Percentiles rank a stretch among this genome's conserved stretches.
phyloP scores from a whole-genome alignment of 805 yeast species.

The Cyberlindnera nakhonratchasimensis region DNA sequence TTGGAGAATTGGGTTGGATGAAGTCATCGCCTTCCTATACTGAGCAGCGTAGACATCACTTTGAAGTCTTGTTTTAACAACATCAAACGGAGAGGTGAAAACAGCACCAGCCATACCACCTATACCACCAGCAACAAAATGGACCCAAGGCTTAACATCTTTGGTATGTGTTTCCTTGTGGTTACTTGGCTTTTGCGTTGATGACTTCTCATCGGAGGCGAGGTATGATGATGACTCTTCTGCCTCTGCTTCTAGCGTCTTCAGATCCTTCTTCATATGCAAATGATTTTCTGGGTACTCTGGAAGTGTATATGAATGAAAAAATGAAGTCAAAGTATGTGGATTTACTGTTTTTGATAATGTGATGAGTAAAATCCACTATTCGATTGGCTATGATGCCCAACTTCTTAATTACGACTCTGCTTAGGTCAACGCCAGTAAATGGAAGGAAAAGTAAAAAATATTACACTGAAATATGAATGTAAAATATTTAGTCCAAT shows the following conservation, averaged over 20 bases:
- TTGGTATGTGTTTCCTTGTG: constrained; percentile 27
- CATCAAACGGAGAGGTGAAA: constrained; percentile 91
- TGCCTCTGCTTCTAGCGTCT: constrained; percentile 47
- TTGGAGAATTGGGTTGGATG: constrained; percentile 38
- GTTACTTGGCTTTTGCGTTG: constrained; percentile 38
- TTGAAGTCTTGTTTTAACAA: constrained; percentile 92
- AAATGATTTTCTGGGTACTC: not conserved
- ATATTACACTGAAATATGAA: too few species aligned
- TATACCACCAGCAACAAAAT: constrained; percentile 85
- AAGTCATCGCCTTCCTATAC: constrained; percentile 36
- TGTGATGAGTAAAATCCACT: constrained; percentile 19
- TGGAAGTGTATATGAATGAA: constrained; percentile 8
- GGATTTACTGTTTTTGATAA: constrained; percentile 14
- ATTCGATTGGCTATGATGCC: constrained; percentile 2
- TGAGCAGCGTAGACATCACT: constrained; percentile 71
- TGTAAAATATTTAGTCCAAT: too few species aligned
- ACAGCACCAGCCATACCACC: constrained; percentile 99
- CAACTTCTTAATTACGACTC: too few species aligned
- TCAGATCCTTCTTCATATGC: constrained; percentile 6
- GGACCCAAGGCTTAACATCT: constrained; percentile 56
- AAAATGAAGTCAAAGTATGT: not conserved
- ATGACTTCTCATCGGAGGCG: constrained; percentile 70
- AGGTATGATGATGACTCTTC: constrained; percentile 56
- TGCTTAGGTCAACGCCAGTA: too few species aligned
- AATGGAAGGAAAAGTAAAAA: too few species aligned